Evolutionary conservation across 306 rosid genomes (phyloP), one percentile per base, ranked within the genome.

Genomic region (Citrullus mucosospermus): DNA sequence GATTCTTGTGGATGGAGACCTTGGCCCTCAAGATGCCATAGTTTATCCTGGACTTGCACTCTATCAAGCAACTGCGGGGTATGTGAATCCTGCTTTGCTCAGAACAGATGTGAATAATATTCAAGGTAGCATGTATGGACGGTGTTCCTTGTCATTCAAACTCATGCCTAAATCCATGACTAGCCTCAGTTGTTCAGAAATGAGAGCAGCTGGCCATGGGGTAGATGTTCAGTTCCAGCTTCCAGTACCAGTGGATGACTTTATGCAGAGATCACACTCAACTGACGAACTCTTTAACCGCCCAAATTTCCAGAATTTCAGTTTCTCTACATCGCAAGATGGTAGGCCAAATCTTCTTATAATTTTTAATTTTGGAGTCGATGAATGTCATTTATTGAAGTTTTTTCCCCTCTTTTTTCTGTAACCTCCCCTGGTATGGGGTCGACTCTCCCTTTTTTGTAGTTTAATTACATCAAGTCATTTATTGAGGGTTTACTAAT

Each of bases 41-140:
- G 90, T 88, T 78, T 95, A 85, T 83, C 99, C 99, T 36, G 99
- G 99, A 81, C 97, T 91, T 79, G 97, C 99, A 79, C 96, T 95
- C 38, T 88, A 92, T 89, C 99, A 92, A 75, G 99, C 97, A 72
- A 92, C 99, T 28, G 99, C 99, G 50, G 99, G 99, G 53, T 95
- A 90, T 87, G 92, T 95, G 84, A 88, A 83, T 88, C 97, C 97
- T 48, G 98, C 99, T 50, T 75, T 88, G 79, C 93, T 82, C 83
- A 91, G 91, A 89, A 86, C 89, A 32, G 99, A 92, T 63, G 80
- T 88, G 61, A 78, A 36, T 53, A 88, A 87, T 81, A 86, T 88
- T 78, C 96, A 91, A 82, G 87, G 88, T 76, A 91, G 89, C 85
- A 83, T 95, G 84, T 85, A 86, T 78, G 99, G 97, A 41, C 84